A percentile compares a stretch with the other conserved stretches of the same genome.
These are phyloP conservation scores for Pterulicium gracile DNA, from an alignment of 1,284 basidiomycete genomes.

Conservation along the genomic window DNA sequence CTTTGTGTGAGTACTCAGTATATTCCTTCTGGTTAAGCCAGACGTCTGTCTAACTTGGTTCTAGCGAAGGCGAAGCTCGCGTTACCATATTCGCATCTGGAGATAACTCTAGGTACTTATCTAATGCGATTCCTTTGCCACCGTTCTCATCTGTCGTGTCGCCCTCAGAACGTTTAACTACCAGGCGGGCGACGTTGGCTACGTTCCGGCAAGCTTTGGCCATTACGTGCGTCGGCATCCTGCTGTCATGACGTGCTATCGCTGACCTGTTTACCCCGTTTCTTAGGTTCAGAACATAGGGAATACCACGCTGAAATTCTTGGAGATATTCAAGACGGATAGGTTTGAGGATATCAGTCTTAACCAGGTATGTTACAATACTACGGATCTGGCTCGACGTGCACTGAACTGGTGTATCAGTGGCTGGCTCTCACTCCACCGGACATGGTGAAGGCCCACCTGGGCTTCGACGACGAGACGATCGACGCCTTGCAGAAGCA, in stretches of 20 bases:
- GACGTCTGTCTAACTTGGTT: background rate
- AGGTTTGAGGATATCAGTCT: background rate
- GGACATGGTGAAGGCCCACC: conserved; percentile 42
- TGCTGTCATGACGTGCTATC: background rate
- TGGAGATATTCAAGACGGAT: conserved; percentile 43
- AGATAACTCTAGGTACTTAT: conserved; percentile 18
- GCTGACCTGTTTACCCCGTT: background rate
- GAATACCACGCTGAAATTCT: conserved; percentile 42
- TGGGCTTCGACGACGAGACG: conserved; percentile 32
- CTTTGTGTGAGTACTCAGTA: conserved; percentile 16
- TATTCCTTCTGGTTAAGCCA: background rate
- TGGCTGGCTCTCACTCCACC: conserved; percentile 48
- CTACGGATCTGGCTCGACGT: conserved; percentile 28
- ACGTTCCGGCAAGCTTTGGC: conserved; percentile 1
- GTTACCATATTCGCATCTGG: conserved; percentile 28
- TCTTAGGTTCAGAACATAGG: conserved; percentile 60
- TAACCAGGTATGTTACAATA: conserved; percentile 29
- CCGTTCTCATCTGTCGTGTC: background rate
- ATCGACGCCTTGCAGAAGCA: conserved; percentile 24
- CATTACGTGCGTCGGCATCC: background rate
- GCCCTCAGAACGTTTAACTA: background rate
- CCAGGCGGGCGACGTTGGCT: conserved; percentile 46
- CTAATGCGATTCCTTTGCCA: background rate
- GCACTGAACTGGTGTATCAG: conserved; percentile 23
- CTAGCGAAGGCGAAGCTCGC: conserved; percentile 36